These are phyloP conservation scores for Lophium mytilinum DNA, from an alignment of 495 filamentous ascomycete genomes.

Conservation along the genomic window DNA sequence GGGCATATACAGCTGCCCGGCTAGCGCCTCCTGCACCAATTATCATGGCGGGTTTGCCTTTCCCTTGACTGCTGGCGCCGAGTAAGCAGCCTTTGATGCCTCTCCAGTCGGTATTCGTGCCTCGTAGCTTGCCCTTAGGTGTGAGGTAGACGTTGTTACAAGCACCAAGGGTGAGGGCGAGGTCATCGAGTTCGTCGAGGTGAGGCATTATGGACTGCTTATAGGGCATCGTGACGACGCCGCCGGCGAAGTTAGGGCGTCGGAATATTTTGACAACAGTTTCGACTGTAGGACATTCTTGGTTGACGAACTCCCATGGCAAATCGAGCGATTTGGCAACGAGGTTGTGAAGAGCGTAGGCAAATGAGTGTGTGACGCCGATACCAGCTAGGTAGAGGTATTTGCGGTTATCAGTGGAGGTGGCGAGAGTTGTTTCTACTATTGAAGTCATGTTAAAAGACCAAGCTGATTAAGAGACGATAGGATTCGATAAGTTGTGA, in stretches of 20 bases:
- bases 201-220: slow-evolving; percentile 37
- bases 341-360: slow-evolving; percentile 39
- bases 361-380: slow-evolving; percentile 40
- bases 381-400: slow-evolving; percentile 37
- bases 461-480: too few relatives aligned
- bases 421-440: background rate
- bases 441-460: background rate
- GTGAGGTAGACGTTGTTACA: slow-evolving; percentile 39
- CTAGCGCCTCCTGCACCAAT: slow-evolving; percentile 41
- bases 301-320: slow-evolving; percentile 35
- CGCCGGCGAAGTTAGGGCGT: slow-evolving; percentile 33
- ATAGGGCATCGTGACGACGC: slow-evolving; percentile 45
- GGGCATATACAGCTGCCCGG: slow-evolving; percentile 37
- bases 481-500: too few relatives aligned
- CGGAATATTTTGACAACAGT: slow-evolving; percentile 31
- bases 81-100: slow-evolving; percentile 30
- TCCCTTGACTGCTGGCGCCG: slow-evolving; percentile 2
- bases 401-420: background rate
- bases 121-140: slow-evolving; percentile 25
- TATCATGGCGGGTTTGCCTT: slow-evolving; percentile 30
- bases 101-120: slow-evolving; percentile 44
- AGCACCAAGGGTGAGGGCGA: slow-evolving; percentile 34
- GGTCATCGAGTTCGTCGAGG: slow-evolving; percentile 33
- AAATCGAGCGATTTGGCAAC: slow-evolving; percentile 35
- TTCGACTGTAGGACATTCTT: slow-evolving; percentile 34